Percentiles rank a stretch among this genome's conserved stretches.
phyloP scores from a whole-genome alignment of 805 yeast species.

The Monosporozyma solicola region DNA sequence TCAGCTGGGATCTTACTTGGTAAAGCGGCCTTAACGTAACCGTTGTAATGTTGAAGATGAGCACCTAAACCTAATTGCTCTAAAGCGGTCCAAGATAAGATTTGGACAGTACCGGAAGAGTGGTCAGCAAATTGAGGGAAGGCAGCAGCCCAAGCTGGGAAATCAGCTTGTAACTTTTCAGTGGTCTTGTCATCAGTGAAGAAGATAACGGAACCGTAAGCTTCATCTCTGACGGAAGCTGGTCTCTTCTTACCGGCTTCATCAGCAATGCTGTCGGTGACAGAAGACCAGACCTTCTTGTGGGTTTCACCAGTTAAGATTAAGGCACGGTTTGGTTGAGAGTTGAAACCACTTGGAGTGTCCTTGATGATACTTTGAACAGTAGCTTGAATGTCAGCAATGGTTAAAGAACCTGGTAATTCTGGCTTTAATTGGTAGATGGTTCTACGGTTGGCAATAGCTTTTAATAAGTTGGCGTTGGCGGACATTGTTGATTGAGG shows the following conservation, averaged over 20 bases:
- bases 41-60: slow-evolving; percentile 47
- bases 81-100: slow-evolving; percentile 41
- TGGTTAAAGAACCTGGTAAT: slow-evolving; percentile 34
- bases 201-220: slow-evolving; percentile 42
- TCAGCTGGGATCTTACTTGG: slow-evolving; percentile 33
- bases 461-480: not conserved
- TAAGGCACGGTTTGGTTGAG: slow-evolving; percentile 41
- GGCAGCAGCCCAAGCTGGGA: slow-evolving; percentile 36
- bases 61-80: slow-evolving; percentile 39
- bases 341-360: slow-evolving; percentile 47
- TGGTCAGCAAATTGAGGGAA: slow-evolving; percentile 43
- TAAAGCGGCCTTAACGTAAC: slow-evolving; percentile 34
- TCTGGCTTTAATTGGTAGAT: slow-evolving; percentile 39
- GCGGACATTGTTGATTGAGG: slow-evolving; percentile 8
- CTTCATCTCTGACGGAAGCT: slow-evolving; percentile 36
- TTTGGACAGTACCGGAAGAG: slow-evolving; percentile 42
- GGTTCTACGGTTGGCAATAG: slow-evolving; percentile 38
- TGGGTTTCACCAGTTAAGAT: slow-evolving; percentile 39
- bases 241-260: slow-evolving; percentile 36
- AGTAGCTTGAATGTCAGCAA: slow-evolving; percentile 33
- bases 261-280: slow-evolving; percentile 30
- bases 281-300: slow-evolving; percentile 38
- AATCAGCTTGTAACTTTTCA: slow-evolving; percentile 34
- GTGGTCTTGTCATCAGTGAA: slow-evolving; percentile 37
- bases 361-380: slow-evolving; percentile 38